These are phyloP conservation scores for Aquilaria malaccensis DNA, from an alignment of 345 rosid genomes.

Conservation along the genomic window DNA sequence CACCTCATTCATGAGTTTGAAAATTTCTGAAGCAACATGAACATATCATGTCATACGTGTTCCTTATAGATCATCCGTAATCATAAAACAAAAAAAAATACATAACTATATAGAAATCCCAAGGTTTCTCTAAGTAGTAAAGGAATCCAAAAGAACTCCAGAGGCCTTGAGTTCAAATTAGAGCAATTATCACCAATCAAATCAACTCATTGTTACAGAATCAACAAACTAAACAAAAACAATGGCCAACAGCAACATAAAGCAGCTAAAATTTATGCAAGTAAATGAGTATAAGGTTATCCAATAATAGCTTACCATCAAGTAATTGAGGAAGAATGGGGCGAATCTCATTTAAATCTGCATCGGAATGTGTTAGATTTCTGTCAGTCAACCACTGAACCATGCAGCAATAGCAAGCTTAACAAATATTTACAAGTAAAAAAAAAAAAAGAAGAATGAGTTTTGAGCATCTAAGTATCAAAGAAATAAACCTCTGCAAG, in stretches of 20 bases:
- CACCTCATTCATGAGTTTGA: conserved; percentile 96
- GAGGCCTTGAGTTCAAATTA: neutral
- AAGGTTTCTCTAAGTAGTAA: neutral
- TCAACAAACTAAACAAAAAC: too few relatives aligned
- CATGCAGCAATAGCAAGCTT: neutral
- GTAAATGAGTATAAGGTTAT: neutral
- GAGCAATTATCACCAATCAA: neutral
- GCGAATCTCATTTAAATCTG: conserved; percentile 95
- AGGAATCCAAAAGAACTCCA: neutral
- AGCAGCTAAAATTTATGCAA: too few relatives aligned
- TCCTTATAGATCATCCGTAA: neutral
- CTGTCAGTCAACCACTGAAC: conserved; percentile 3
- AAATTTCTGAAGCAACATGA: conserved; percentile 60
- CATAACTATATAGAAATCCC: too few relatives aligned
- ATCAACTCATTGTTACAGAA: too few relatives aligned
- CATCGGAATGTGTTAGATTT: conserved; percentile 14
- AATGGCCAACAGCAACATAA: too few relatives aligned
- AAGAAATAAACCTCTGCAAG: conserved; percentile 58
- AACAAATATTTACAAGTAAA: neutral
- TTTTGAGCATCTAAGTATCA: neutral
- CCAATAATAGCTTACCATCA: conserved; percentile 48
- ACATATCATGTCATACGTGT: neutral
- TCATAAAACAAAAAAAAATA: too few relatives aligned
- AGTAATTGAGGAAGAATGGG: conserved; percentile 96
- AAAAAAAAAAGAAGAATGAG: conserved; percentile 7